Evolutionary conservation across 768 basidiomycete genomes (phyloP), one percentile per base, ranked within the genome.

Genomic region (Mrakia gelida): DNA sequence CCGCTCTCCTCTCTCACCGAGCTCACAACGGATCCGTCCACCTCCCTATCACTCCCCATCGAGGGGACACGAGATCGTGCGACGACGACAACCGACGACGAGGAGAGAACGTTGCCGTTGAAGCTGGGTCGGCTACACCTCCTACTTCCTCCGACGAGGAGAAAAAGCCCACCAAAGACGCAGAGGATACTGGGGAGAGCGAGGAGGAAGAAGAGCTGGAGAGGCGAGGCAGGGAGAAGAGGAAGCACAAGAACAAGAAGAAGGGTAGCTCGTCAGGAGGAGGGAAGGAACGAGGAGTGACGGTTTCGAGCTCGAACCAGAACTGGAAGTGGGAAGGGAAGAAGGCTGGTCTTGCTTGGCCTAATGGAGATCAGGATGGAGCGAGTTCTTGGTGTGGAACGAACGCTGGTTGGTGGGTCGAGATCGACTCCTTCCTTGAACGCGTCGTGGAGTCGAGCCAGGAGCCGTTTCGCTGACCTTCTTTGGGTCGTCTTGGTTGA

Each of bases 301-400:
- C 59, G 8, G 28, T 61, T 18, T 61, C 59, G 26, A 61, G 59
- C 59, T 26, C 59, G 8, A 30, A 30, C 23, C 26, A 30, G 59
- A 61, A 61, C 23, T 26, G 26, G 23, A 61, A 61, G 26, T 26
- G 59, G 28, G 59, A 18, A 26, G 28, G 28, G 59, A 61, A 18
- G 59, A 61, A 61, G 59, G n/a, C 21, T 30, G 38, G 70, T 43
- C 70, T 71, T n/a, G 70, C 70, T 5, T 71, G 70, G 70, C 70
- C 70, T 5, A 71, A 71, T 21, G 70, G 70, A 21, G 26, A 71
- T 30, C 70, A 71, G 70, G 70, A 71, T 16, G 43, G 28, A 4
- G 38, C 38, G 21, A 26, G 26, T 1, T 23, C 3, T 23, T 71
- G 70, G 70, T 71, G 70, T 30, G 38, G 30, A 10, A 26, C 9